Evolutionary conservation across 805 yeast species (phyloP).

Genomic region (Zygotorulaspora florentina): DNA sequence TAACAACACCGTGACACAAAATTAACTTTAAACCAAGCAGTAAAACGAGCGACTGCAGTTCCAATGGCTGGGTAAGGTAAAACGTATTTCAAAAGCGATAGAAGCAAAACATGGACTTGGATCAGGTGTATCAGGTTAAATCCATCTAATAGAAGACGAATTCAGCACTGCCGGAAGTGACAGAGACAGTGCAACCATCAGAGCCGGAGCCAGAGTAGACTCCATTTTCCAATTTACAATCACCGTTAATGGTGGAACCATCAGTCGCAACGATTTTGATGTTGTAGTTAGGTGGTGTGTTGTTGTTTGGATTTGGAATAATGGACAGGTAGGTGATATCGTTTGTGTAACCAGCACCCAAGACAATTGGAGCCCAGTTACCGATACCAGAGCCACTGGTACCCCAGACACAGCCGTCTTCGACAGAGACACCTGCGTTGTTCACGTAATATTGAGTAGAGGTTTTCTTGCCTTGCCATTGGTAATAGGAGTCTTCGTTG

Average conservation of each 20-base stretch:
- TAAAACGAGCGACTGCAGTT: neutral
- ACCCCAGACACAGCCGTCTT: slow-evolving; percentile 97
- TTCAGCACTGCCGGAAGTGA: slow-evolving; percentile 76
- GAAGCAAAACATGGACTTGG: neutral
- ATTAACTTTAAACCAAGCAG: neutral
- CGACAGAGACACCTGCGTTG: slow-evolving; percentile 86
- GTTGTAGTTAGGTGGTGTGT: slow-evolving; percentile 60
- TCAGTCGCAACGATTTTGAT: slow-evolving; percentile 74
- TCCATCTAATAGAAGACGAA: slow-evolving; percentile 59
- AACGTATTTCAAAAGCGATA: neutral
- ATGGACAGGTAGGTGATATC: slow-evolving; percentile 79
- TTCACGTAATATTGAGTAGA: slow-evolving; percentile 97
- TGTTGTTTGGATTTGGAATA: slow-evolving; percentile 93
- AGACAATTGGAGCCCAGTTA: slow-evolving; percentile 96
- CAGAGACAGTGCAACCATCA: slow-evolving; percentile 93
- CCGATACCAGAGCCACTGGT: slow-evolving; percentile 72
- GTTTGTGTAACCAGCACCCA: slow-evolving; percentile 82
- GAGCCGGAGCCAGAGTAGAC: slow-evolving; percentile 46
- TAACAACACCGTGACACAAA: slow-evolving; percentile 2
- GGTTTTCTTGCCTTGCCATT: slow-evolving; percentile 76
- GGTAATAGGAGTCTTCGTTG: slow-evolving; percentile 69
- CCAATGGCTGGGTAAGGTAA: neutral
- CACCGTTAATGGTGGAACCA: slow-evolving; percentile 63
- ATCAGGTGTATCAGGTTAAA: neutral
- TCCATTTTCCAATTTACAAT: slow-evolving; percentile 80